Evolutionary conservation across 169 alveolate genomes (phyloP).

Genomic region (Plasmodium gonderi): DNA sequence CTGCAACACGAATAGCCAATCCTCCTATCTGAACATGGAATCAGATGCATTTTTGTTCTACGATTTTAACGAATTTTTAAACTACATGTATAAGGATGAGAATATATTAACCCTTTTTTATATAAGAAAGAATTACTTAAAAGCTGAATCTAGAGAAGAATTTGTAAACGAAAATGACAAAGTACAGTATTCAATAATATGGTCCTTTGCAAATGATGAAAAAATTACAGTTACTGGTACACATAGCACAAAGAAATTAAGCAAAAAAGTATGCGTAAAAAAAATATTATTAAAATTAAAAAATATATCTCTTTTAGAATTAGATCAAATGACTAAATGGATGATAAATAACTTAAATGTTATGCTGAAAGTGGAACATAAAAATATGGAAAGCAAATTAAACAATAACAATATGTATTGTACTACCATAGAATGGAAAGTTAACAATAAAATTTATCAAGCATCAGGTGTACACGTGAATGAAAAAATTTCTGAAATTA

Average conservation of each 20-base stretch:
- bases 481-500: slow-evolving; percentile 64
- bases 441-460: slow-evolving; percentile 66
- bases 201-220: slow-evolving; percentile 70
- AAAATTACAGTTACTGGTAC: slow-evolving; percentile 44
- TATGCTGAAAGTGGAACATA: slow-evolving; percentile 50
- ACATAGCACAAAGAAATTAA: slow-evolving; percentile 66
- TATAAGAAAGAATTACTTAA: slow-evolving; percentile 63
- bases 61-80: slow-evolving; percentile 57
- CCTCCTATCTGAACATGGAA: slow-evolving; percentile 21
- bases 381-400: slow-evolving; percentile 43
- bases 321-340: slow-evolving; percentile 76
- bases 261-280: slow-evolving; percentile 73
- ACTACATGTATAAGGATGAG: slow-evolving; percentile 73
- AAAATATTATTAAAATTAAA: slow-evolving; percentile 65
- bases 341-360: slow-evolving; percentile 71
- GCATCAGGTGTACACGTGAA: slow-evolving; percentile 38
- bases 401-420: slow-evolving; percentile 41
- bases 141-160: slow-evolving; percentile 71
- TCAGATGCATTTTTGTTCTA: slow-evolving; percentile 47
- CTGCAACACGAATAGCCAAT: neutral
- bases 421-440: slow-evolving; percentile 65
- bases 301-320: slow-evolving; percentile 64
- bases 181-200: slow-evolving; percentile 44
- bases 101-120: slow-evolving; percentile 68
- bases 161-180: slow-evolving; percentile 66